Evolutionary conservation across 208 protist genomes (phyloP).

Genomic region (Trypanosoma lewisi): DNA sequence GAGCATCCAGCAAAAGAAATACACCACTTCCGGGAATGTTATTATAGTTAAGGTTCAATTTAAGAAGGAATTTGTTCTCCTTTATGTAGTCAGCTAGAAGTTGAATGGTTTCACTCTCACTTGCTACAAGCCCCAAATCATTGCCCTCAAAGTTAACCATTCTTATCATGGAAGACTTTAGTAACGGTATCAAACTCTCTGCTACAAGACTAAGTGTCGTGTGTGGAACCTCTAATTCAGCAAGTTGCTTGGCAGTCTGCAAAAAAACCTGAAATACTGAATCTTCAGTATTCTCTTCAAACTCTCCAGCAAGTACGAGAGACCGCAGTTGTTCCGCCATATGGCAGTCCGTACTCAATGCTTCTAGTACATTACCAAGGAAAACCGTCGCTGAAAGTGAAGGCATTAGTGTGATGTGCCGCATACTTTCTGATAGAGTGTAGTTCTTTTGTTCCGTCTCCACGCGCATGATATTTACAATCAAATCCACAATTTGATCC

Average conservation of each 20-base stretch:
- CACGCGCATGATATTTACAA: conserved; percentile 25
- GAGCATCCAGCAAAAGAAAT: conserved; percentile 34
- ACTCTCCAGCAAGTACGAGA: conserved; percentile 23
- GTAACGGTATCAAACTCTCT: conserved; percentile 17
- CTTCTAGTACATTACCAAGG: conserved; percentile 10
- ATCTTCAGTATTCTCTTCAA: conserved; percentile 10
- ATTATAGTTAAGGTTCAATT: conserved; percentile 59
- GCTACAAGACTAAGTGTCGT: conserved; percentile 12
- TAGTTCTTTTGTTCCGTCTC: conserved; percentile 22
- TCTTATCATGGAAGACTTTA: conserved; percentile 24
- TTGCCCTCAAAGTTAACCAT: conserved; percentile 52
- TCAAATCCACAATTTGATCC: conserved; percentile 25
- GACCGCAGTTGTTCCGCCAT: conserved; percentile 17
- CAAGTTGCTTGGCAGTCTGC: conserved; percentile 6
- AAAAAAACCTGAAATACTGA: conserved; percentile 19
- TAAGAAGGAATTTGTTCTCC: conserved; percentile 73
- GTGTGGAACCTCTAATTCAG: conserved; percentile 10
- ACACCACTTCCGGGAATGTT: conserved; percentile 36
- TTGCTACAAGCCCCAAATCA: conserved; percentile 37
- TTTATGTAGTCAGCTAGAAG: conserved; percentile 51
- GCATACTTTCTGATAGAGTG: conserved; percentile 20
- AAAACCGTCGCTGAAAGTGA: neutral
- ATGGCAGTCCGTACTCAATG: conserved; percentile 17
- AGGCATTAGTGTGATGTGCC: conserved; percentile 11
- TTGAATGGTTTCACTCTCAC: conserved; percentile 32